Evolutionary conservation across 129 eudicot species (phyloP).

Genomic region (Dittrichia graveolens): DNA sequence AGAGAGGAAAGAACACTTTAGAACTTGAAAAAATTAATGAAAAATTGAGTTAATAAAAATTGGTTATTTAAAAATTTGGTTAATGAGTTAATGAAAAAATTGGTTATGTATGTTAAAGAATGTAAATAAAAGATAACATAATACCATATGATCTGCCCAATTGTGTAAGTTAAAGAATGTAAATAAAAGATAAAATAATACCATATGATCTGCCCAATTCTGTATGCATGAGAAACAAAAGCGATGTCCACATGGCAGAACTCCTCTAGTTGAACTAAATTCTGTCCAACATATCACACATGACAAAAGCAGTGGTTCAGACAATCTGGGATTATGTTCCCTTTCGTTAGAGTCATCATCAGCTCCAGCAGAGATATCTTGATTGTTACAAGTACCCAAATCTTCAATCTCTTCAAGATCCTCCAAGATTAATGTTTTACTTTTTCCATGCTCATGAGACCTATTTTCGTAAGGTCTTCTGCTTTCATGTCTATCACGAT

Average conservation of each 20-base stretch:
- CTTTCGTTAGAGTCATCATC: conserved; percentile 25
- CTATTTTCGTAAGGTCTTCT: conserved; percentile 28
- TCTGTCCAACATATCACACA: conserved; percentile 96
- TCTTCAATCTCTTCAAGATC: conserved; percentile 48
- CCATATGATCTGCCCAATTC: conserved; percentile 92
- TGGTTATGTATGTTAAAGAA: not conserved
- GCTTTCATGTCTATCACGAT: conserved; percentile 31
- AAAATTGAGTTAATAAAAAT: too few species aligned
- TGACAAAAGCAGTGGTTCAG: conserved; percentile 54
- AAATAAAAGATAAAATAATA: conserved; percentile 31
- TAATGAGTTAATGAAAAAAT: not conserved
- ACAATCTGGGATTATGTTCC: conserved; percentile 28
- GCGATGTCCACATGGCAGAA: conserved; percentile 95
- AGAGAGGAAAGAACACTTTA: not conserved
- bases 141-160: conserved; percentile 94
- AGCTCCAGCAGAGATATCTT: conserved; percentile 19
- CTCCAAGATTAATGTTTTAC: conserved; percentile 30
- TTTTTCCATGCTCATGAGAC: conserved; percentile 21
- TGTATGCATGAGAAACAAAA: conserved; percentile 96
- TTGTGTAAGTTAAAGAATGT: too few species aligned
- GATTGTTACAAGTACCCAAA: conserved; percentile 34
- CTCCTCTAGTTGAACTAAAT: conserved; percentile 82
- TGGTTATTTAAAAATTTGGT: too few species aligned
- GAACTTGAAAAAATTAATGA: too few species aligned
- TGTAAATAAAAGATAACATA: conserved; percentile 18